Evolutionary conservation across 2,329 filamentous ascomycete species (phyloP), one percentile per base, ranked within the genome.

Genomic region (Epichloe uncinata): DNA sequence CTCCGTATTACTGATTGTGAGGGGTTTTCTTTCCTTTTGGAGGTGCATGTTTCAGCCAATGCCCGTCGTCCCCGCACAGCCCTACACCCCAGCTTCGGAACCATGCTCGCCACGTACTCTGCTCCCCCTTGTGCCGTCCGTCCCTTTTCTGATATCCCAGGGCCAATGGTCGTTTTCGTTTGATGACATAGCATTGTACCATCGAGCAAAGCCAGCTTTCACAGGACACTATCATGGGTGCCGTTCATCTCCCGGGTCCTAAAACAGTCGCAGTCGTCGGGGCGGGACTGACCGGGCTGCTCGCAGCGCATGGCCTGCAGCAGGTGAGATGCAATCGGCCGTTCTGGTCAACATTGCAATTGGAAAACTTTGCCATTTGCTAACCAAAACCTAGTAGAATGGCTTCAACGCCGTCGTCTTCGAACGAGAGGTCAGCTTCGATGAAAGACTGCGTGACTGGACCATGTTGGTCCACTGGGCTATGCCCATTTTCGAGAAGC

Each of bases 381-480:
- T 18, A 20, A 11, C n/a, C 36, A n/a, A 20, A 20, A 16, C 35
- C 3, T 22, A 16, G 3, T 30, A 67, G 63, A 58, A 61, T 42
- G 65, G 65, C 26, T 64, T 68, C 51, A 45, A 57, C 5, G 63
- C 63, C 5, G 48, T 55, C 34, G 52, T 69, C 2, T 66, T 61
- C 46, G 66, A 69, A 20, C 45, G 50, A 15, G 66, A 68, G 35
- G 46, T 49, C 2, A 53, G 57, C 47, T 42, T 66, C 49, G 54
- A 61, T 8, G 56, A 57, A 20, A 61, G 65, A 8, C 45, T 51
- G 3, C 63, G 66, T 48, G 66, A 69, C 57, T 69, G 66, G 66
- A 64, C 63, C n/a, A 66, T 69, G 34, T 57, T 66, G 11, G 53
- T 69, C 20, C 66, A 68, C 53, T 71, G 68, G 68, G 67, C 62